phyloP scores from a whole-genome alignment of 805 yeast genomes.

The Yamadazyma akitaensis region DNA sequence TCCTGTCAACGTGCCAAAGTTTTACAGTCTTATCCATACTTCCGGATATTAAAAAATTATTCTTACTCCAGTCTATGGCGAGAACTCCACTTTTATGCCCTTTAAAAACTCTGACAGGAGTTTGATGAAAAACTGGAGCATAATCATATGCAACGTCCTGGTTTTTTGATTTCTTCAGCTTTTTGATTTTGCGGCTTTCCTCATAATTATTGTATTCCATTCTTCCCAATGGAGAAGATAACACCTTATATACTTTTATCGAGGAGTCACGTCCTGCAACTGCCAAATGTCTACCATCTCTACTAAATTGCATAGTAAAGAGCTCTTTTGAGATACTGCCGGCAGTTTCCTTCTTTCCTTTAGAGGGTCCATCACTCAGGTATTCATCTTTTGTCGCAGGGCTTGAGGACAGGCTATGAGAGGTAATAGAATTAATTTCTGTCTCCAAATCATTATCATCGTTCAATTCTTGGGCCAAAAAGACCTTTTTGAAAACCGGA shows the following conservation, averaged over 20 bases:
- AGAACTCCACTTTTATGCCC: conserved; percentile 73
- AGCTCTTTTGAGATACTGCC: conserved; percentile 41
- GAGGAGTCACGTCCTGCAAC: conserved; percentile 76
- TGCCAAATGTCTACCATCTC: conserved; percentile 80
- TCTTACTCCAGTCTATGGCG: conserved; percentile 85
- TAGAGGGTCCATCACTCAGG: not conserved
- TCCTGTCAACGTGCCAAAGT: conserved; percentile 80
- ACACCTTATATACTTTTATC: conserved; percentile 75
- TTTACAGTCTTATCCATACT: conserved; percentile 83
- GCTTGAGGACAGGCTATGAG: not conserved
- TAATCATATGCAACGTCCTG: conserved; percentile 28
- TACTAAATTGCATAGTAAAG: conserved; percentile 71
- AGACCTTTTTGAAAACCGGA: conserved; percentile 47
- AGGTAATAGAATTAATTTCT: not conserved
- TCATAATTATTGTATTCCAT: conserved; percentile 36
- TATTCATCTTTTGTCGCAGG: not conserved
- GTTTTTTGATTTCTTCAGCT: conserved; percentile 13
- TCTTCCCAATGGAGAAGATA: conserved; percentile 68
- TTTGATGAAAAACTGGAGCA: conserved; percentile 77
- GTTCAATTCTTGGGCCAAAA: conserved; percentile 63
- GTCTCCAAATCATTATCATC: conserved; percentile 12
- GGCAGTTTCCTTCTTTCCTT: not conserved
- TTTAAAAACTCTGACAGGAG: conserved; percentile 55
- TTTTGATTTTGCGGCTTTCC: conserved; percentile 8
- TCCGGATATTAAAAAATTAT: conserved; percentile 73